Evolutionary conservation across 1,284 basidiomycete species (phyloP), one percentile per base, ranked within the genome.

Genomic region (Schizopora paradoxa): DNA sequence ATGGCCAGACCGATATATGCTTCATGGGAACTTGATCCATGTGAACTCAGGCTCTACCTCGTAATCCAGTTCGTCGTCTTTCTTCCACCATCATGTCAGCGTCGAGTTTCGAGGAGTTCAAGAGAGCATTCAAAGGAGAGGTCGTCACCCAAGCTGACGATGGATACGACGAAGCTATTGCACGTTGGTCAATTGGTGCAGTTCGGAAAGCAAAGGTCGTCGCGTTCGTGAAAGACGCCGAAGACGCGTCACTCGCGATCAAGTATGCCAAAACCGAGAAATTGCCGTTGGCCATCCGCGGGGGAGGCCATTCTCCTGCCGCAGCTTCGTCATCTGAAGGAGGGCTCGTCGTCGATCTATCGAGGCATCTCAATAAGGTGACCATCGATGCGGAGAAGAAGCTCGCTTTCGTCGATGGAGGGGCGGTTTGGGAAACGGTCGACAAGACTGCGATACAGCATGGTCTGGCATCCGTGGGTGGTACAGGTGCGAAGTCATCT

Each of bases 351-450:
- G 41, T 35, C 39, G 36, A 45, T 41, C 42, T 27, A 26, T 29
- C 16, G 45, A 36, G 19, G 16, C 25, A 51, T 51, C 57, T 56
- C 51, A 51, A 77, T 76, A 51, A 69, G 67, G 58, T 88, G 87
- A 55, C 86, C 84, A 64, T 87, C 83, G 53, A 65, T 29, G 13
- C 16, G 2, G 41, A 10, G 5, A 52, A 47, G 18, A 47, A 47
- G 35, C 50, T 53, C 13, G 52, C 52, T 5, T 43, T 46, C 19
- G 57, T 59, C 10, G 52, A 50, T 1, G 53, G 59, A 22, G 61
- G 61, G 6, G 49, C 58, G 1, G 32, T 53, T 7, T 57, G 61
- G 36, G 53, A 51, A 0, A 48, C 53, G 19, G 52, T 65, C 10
- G 62, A 64, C 6, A 41, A 53, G 26, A 48, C 43, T 28, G 51